phyloP scores from a whole-genome alignment of 371 early-diverging fungal genomes.

The Lichtheimia ornata region DNA sequence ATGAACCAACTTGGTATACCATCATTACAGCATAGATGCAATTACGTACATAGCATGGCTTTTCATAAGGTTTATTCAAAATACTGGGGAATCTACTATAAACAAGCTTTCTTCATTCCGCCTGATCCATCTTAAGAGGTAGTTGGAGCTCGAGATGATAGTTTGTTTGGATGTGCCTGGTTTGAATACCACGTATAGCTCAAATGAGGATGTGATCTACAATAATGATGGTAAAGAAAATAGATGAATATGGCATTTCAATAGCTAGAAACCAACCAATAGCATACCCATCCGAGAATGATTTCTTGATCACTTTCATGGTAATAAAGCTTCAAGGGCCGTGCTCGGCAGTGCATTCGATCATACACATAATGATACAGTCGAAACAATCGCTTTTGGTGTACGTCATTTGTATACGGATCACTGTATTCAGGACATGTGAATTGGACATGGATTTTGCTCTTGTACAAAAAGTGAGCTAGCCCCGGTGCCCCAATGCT shows the following conservation, averaged over 20 bases:
- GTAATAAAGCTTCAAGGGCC: conserved; percentile 65
- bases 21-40: no score
- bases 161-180: conserved; percentile 68
- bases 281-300: conserved; percentile 72
- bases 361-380: conserved; percentile 70
- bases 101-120: conserved; percentile 71
- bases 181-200: conserved; percentile 75
- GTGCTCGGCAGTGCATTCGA: conserved; percentile 59
- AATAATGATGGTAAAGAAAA: neutral
- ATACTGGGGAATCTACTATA: conserved; percentile 67
- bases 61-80: conserved; percentile 25
- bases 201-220: conserved; percentile 69
- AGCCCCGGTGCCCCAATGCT: conserved; percentile 70
- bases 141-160: conserved; percentile 62
- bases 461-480: conserved; percentile 78
- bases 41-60: no score
- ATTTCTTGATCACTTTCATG: conserved; percentile 61
- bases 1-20: no score
- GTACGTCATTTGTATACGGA: conserved; percentile 42
- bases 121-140: conserved; percentile 74
- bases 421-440: conserved; percentile 63
- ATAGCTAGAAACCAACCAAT: neutral
- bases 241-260: no score
- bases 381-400: conserved; percentile 55
- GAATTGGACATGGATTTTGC: conserved; percentile 68